Percentiles rank a stretch among this genome's conserved stretches.
Conservation (phyloP, 805 yeast species). For the Grigorovia jiainica region DNA sequence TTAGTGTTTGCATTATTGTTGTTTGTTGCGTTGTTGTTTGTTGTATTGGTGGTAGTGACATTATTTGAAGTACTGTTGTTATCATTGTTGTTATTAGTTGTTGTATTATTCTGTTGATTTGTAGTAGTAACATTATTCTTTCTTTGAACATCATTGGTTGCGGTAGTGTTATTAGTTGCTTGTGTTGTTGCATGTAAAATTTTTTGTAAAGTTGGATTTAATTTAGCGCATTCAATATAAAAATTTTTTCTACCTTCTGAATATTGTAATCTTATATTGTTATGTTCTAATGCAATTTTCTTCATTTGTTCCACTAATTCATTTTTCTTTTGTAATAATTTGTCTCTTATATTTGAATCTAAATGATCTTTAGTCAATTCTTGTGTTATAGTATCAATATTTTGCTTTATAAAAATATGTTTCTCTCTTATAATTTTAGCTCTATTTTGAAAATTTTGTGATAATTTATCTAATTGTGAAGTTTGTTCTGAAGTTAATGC, state of each 20-base stretch:
- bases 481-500: slow-evolving; percentile 25
- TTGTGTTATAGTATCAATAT: slow-evolving; percentile 22
- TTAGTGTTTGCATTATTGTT: background rate
- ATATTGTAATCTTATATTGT: slow-evolving; percentile 20
- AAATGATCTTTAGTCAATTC: slow-evolving; percentile 20
- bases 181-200: slow-evolving; percentile 18
- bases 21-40: slow-evolving; percentile 15
- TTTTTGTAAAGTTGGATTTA: slow-evolving; percentile 25
- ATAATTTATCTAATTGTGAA: slow-evolving; percentile 22
- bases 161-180: slow-evolving; percentile 8
- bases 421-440: slow-evolving; percentile 26
- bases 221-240: slow-evolving; percentile 28
- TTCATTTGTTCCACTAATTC: slow-evolving; percentile 21
- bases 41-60: background rate
- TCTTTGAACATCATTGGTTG: slow-evolving; percentile 7
- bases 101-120: slow-evolving; percentile 7
- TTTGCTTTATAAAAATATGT: slow-evolving; percentile 22
- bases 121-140: slow-evolving; percentile 5
- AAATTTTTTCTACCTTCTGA: slow-evolving; percentile 25
- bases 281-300: slow-evolving; percentile 19
- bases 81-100: slow-evolving; percentile 1
- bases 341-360: slow-evolving; percentile 18
- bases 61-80: background rate
- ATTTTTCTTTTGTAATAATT: slow-evolving; percentile 19
- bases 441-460: slow-evolving; percentile 21